phyloP scores from a whole-genome alignment of 441 rosid species.

The Manihot esculenta region DNA sequence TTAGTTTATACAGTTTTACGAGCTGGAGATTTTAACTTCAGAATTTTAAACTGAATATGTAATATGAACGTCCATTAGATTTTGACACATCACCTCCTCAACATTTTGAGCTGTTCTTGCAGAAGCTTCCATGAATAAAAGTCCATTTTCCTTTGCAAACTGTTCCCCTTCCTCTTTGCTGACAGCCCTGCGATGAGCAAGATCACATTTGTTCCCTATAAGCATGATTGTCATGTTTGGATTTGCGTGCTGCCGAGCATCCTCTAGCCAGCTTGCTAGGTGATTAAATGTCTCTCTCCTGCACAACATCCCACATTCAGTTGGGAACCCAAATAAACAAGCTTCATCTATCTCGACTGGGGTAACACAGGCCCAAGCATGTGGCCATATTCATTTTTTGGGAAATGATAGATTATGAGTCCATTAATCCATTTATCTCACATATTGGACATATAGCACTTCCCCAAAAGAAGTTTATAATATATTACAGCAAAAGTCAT shows the following conservation, averaged over 20 bases:
- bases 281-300: conserved; percentile 97
- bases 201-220: conserved; percentile 93
- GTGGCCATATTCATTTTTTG: background rate
- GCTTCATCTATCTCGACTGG: background rate
- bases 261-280: conserved; percentile 94
- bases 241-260: conserved; percentile 91
- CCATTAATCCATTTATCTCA: too few species aligned
- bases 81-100: conserved; percentile 59
- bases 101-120: conserved; percentile 96
- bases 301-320: conserved; percentile 13
- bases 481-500: background rate
- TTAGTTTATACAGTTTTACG: background rate
- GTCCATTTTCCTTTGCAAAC: conserved; percentile 88
- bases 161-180: conserved; percentile 92
- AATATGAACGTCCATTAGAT: background rate
- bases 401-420: background rate
- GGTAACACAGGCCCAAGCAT: background rate
- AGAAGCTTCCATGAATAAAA: conserved; percentile 92
- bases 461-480: background rate
- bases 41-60: background rate
- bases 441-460: too few species aligned
- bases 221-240: conserved; percentile 97
- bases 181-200: conserved; percentile 85
- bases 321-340: background rate
- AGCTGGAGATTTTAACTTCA: background rate